Conservation (phyloP, 805 yeast genomes). For the Ogataea glucozyma region DNA sequence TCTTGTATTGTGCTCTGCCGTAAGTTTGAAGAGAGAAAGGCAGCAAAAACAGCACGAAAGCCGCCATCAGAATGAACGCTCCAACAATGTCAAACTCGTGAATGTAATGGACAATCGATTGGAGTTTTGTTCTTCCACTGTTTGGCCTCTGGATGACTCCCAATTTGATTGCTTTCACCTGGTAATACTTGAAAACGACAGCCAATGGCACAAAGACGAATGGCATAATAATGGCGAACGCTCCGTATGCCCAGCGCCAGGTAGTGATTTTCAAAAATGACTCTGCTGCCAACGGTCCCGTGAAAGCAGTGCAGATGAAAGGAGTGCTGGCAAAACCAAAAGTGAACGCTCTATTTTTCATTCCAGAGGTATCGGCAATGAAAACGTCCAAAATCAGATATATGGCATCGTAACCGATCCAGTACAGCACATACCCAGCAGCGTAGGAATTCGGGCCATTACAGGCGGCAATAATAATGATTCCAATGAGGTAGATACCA, state of each 20-base stretch:
- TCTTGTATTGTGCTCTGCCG: slow-evolving; percentile 35
- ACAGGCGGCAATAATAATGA: slow-evolving; percentile 32
- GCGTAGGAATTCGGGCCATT: slow-evolving; percentile 30
- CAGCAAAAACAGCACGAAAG: slow-evolving; percentile 37
- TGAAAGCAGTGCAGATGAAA: slow-evolving; percentile 36
- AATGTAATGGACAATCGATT: slow-evolving; percentile 25
- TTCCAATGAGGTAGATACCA: slow-evolving; percentile 27
- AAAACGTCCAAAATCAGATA: slow-evolving; percentile 31
- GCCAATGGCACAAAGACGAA: slow-evolving; percentile 34
- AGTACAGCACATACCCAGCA: slow-evolving; percentile 35
- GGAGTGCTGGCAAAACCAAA: slow-evolving; percentile 34
- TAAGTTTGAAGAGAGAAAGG: slow-evolving; percentile 40
- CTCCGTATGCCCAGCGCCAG: slow-evolving; percentile 58
- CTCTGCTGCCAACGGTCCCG: slow-evolving; percentile 33
- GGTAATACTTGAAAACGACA: slow-evolving; percentile 30
- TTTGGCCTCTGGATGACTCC: slow-evolving; percentile 22
- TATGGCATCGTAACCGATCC: slow-evolving; percentile 34
- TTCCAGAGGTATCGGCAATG: slow-evolving; percentile 32
- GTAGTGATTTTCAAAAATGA: slow-evolving; percentile 43
- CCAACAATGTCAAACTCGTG: slow-evolving; percentile 42
- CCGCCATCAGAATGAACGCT: slow-evolving; percentile 35
- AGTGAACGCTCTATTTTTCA: slow-evolving; percentile 35
- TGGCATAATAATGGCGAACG: slow-evolving; percentile 49
- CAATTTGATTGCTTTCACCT: slow-evolving; percentile 30
- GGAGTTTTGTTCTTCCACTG: slow-evolving; percentile 22